A percentile compares a stretch with the other conserved stretches of the same genome.
phyloP scores from a whole-genome alignment of 495 filamentous ascomycete species.

The Parachaetomium inaequale region DNA sequence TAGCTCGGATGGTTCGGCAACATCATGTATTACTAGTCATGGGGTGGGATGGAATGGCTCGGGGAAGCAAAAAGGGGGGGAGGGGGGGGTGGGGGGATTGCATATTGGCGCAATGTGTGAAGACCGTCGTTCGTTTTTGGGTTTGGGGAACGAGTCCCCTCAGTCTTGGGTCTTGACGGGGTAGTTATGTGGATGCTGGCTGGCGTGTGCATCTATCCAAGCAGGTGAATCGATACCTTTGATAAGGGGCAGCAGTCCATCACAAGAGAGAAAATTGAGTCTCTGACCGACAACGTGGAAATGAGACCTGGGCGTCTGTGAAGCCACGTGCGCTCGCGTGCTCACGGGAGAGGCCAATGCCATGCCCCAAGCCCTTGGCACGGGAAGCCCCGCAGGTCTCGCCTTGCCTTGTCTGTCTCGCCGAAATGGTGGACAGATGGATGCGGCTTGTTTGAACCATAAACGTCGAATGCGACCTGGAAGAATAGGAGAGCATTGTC shows the following conservation, averaged over 20 bases:
- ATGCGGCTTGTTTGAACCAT: not conserved
- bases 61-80: not conserved
- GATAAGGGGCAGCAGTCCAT: too few species aligned
- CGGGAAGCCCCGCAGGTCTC: not conserved
- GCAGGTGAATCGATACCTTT: too few species aligned
- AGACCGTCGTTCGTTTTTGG: too few species aligned
- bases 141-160: too few species aligned
- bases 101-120: too few species aligned
- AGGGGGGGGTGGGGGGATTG: not conserved
- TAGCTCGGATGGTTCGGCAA: not conserved
- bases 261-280: not conserved
- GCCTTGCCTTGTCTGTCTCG: conserved; percentile 1
- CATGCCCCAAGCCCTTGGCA: not conserved
- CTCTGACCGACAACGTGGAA: not conserved
- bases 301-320: not conserved
- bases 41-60: not conserved
- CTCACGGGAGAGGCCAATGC: not conserved
- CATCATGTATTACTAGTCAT: not conserved
- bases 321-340: not conserved
- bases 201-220: too few species aligned
- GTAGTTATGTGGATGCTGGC: too few species aligned
- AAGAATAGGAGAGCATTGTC: too few species aligned
- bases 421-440: not conserved
- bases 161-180: too few species aligned
- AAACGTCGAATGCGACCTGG: too few species aligned